Conservation (phyloP, 805 yeast genomes). For the Blastobotrys terrestris region DNA sequence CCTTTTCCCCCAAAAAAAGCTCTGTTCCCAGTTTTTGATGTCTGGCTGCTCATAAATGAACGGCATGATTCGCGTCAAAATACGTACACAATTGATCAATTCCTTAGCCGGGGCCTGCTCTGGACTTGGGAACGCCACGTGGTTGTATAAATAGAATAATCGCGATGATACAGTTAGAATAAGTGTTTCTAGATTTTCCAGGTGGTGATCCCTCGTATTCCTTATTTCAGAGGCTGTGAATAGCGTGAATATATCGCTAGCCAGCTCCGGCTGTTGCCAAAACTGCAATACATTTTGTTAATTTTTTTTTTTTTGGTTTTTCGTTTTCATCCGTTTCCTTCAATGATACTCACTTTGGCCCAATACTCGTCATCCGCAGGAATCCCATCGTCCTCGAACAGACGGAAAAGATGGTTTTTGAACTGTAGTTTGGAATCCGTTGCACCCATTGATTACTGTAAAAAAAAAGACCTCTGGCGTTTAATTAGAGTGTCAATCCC, state of each 20-base stretch:
- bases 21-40: slow-evolving; percentile 31
- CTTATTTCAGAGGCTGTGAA: slow-evolving; percentile 55
- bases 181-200: slow-evolving; percentile 50
- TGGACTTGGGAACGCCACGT: slow-evolving; percentile 25
- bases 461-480: too few relatives aligned
- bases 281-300: slow-evolving; percentile 24
- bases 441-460: slow-evolving; percentile 50
- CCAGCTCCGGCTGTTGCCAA: slow-evolving; percentile 45
- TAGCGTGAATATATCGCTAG: slow-evolving; percentile 52
- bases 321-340: background rate
- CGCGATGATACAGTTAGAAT: slow-evolving; percentile 38
- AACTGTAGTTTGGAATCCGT: slow-evolving; percentile 61
- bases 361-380: slow-evolving; percentile 37
- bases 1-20: slow-evolving; percentile 42
- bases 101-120: slow-evolving; percentile 29
- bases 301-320: too few relatives aligned
- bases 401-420: slow-evolving; percentile 53
- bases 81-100: slow-evolving; percentile 55
- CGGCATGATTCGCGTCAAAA: slow-evolving; percentile 62
- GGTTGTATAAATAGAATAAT: slow-evolving; percentile 26
- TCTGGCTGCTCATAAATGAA: slow-evolving; percentile 48
- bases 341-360: slow-evolving; percentile 27
- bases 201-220: slow-evolving; percentile 51
- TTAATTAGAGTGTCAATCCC: too few relatives aligned
- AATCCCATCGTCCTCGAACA: slow-evolving; percentile 32